Evolutionary conservation across 2,329 filamentous ascomycete genomes (phyloP), one percentile per base, ranked within the genome.

Genomic region (Exophiala sp.): DNA sequence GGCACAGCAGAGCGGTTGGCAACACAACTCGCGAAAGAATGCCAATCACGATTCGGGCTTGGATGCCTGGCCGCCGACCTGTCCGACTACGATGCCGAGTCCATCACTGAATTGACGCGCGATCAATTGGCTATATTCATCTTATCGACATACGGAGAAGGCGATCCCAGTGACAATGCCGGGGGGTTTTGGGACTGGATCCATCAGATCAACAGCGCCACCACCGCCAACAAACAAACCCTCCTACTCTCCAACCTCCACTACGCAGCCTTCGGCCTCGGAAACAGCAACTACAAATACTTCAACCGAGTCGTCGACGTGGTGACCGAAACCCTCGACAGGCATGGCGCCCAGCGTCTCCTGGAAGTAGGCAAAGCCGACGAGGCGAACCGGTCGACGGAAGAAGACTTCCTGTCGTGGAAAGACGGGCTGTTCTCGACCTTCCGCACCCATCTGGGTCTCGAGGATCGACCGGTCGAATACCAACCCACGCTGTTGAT

Each of bases 1-100:
- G 90, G 90, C 58, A 96, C 89, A 19, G 90, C 90, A 37, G 90
- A 96, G 72, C 88, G 95, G 66, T 95, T 95, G 65, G 90, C 90
- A 58, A 88, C 88, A 13, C 81, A 89, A 59, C 75, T 96, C 58
- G 87, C 88, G 57, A 93, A 95, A 74, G 90, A 96, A 68, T 88
- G 88, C 64, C 87, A 88, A 68, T 88, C 86, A 60, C 80, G 89
- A 50, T 95, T 90, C 66, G 88, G 88, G 16, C 77, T 95, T 57
- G 88, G 91, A 68, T 35, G 40, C 13, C 37, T 60, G 21, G 47
- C 47, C 3, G 56, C 53, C 13, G 58, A 61, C 43, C 23, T 58
- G n/a, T 54, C 42, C 13, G 56, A 61, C 37, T 60, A 52, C 42
- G 56, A 60, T 22, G 49, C 35, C 7, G 37, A 55, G 3, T 51